Conservation (phyloP, 1,139 yeast genomes). For the Diutina ranongensis region DNA sequence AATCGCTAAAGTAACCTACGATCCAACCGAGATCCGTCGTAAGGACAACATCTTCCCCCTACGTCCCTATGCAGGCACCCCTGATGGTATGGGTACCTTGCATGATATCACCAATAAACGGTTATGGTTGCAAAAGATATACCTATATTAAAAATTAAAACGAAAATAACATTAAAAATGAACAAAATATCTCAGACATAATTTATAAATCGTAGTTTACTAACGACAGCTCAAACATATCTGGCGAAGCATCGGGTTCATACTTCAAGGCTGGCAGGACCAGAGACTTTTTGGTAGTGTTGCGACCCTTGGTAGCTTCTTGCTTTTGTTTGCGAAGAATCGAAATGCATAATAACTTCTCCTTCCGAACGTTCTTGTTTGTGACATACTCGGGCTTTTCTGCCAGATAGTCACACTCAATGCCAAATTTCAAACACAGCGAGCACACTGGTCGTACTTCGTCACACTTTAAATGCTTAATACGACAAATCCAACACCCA, state of each 20-base stretch:
- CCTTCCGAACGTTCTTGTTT: slow-evolving; percentile 24
- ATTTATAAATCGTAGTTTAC: background rate
- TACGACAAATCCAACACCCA: slow-evolving; percentile 42
- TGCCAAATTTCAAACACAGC: slow-evolving; percentile 30
- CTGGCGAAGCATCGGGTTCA: background rate
- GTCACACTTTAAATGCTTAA: slow-evolving; percentile 38
- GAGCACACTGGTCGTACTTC: slow-evolving; percentile 29
- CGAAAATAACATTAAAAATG: background rate
- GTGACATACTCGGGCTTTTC: slow-evolving; percentile 31
- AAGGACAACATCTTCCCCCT: no score
- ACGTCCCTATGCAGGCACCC: background rate
- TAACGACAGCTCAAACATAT: background rate
- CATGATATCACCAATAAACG: no score
- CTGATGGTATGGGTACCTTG: background rate
- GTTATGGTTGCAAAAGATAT: background rate
- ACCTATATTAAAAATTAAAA: background rate
- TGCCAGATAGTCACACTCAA: slow-evolving; percentile 32
- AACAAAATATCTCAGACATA: background rate
- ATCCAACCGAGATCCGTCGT: no score
- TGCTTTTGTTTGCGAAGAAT: slow-evolving; percentile 16
- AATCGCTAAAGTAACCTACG: no score
- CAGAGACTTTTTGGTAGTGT: background rate
- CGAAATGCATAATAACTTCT: slow-evolving; percentile 23
- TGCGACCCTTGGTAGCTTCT: slow-evolving; percentile 5
- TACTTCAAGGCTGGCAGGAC: background rate